Percentiles rank a stretch among this genome's conserved stretches.
These are phyloP conservation scores for Priceomyces carsonii DNA, from an alignment of 805 yeast genomes.

Conservation along the genomic window DNA sequence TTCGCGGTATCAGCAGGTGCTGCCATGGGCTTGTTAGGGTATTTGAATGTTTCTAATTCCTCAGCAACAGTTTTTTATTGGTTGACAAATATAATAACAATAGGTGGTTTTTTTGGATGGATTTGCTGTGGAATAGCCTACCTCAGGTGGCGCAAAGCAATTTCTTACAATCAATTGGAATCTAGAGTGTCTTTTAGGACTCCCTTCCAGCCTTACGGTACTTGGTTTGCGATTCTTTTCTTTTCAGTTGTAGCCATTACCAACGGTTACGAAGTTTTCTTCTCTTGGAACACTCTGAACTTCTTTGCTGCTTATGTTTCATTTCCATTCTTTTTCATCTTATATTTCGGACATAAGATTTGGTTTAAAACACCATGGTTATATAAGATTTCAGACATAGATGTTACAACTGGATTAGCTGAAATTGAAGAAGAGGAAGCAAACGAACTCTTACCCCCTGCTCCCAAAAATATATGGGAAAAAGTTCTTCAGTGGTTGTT, in stretches of 20 bases:
- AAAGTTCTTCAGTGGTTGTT: conserved; percentile 47
- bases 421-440: conserved; percentile 51
- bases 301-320: conserved; percentile 36
- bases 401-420: conserved; percentile 54
- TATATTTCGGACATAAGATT: conserved; percentile 29
- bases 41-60: conserved; percentile 27
- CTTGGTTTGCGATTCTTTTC: conserved; percentile 27
- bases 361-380: conserved; percentile 10
- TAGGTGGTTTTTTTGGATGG: conserved; percentile 17
- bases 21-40: conserved; percentile 9
- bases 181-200: conserved; percentile 25
- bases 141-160: conserved; percentile 3
- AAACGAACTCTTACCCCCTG: conserved; percentile 22
- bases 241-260: conserved; percentile 24
- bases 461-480: conserved; percentile 35
- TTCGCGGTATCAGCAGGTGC: conserved; percentile 6
- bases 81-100: conserved; percentile 37
- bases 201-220: conserved; percentile 31
- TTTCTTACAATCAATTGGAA: no score
- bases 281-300: conserved; percentile 26
- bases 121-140: neutral
- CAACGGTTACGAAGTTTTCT: conserved; percentile 35
- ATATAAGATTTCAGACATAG: conserved; percentile 40
- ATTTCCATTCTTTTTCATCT: conserved; percentile 26
- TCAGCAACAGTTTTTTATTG: conserved; percentile 33